These are phyloP conservation scores for Phytophthora palmivora DNA, from an alignment of 352 stramenopile genomes.

Conservation along the genomic window DNA sequence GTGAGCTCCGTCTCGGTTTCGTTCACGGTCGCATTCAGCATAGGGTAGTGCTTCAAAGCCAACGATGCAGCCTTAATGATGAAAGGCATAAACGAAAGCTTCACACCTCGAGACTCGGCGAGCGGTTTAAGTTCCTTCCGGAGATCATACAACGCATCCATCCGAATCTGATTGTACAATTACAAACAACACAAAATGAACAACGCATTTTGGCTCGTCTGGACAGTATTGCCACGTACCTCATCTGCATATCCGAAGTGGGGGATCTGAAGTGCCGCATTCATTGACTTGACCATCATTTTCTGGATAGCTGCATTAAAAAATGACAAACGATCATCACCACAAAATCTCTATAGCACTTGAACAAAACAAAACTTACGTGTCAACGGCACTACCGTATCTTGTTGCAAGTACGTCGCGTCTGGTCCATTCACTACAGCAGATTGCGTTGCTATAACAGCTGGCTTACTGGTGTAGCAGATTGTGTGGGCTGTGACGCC, in stretches of 20 bases:
- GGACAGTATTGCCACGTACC: slow-evolving; percentile 32
- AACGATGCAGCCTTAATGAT: slow-evolving; percentile 96
- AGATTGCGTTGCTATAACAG: slow-evolving; percentile 1
- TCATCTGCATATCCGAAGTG: slow-evolving; percentile 99
- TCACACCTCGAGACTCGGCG: slow-evolving; percentile 77
- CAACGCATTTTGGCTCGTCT: neutral
- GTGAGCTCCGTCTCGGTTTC: slow-evolving; percentile 87
- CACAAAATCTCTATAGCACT: neutral
- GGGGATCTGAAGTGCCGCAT: slow-evolving; percentile 93
- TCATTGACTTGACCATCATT: slow-evolving; percentile 99
- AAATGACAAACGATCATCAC: slow-evolving; percentile 15
- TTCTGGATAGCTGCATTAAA: slow-evolving; percentile 92
- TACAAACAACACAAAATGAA: slow-evolving; percentile 2
- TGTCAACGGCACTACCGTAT: slow-evolving; percentile 75
- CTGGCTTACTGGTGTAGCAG: slow-evolving; percentile 1
- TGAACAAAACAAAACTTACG: slow-evolving; percentile 52
- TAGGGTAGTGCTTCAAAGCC: slow-evolving; percentile 93
- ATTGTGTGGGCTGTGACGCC: slow-evolving; percentile 34
- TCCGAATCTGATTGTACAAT: slow-evolving; percentile 71
- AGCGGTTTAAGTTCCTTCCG: slow-evolving; percentile 91
- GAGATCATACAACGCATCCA: slow-evolving; percentile 90
- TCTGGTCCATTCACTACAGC: slow-evolving; percentile 7
- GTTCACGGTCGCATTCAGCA: slow-evolving; percentile 94
- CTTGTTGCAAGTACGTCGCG: slow-evolving; percentile 63
- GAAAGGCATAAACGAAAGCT: slow-evolving; percentile 97